These are phyloP conservation scores for Hygrophorus russula DNA, from an alignment of 768 basidiomycete species.

Conservation along the genomic window DNA sequence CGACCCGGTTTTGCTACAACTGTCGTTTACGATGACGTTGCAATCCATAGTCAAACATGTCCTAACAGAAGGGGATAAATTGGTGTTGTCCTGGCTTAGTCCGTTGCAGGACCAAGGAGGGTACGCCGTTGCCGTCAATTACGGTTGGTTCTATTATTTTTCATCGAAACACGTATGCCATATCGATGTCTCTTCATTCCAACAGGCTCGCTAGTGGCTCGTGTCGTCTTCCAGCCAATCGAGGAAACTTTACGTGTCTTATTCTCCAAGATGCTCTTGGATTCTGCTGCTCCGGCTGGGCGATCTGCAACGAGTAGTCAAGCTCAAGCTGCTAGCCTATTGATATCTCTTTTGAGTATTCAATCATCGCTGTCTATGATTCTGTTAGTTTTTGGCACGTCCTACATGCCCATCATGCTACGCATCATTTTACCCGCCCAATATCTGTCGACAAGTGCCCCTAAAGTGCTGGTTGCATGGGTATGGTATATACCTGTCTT, in stretches of 20 bases:
- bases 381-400: constrained; percentile 61
- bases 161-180: neutral
- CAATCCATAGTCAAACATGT: constrained; percentile 92
- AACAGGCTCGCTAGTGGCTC: constrained; percentile 84
- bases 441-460: constrained; percentile 71
- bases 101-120: constrained; percentile 84
- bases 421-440: constrained; percentile 59
- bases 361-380: constrained; percentile 61
- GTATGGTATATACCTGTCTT: constrained; percentile 84
- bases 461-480: constrained; percentile 68
- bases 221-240: constrained; percentile 89
- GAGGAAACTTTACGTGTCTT: constrained; percentile 88
- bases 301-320: constrained; percentile 5
- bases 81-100: constrained; percentile 78
- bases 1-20: constrained; percentile 33
- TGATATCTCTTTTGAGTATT: constrained; percentile 50
- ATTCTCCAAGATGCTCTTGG: constrained; percentile 58
- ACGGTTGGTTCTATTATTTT: constrained; percentile 43
- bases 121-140: constrained; percentile 92
- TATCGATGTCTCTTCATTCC: neutral
- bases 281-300: constrained; percentile 3
- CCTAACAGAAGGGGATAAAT: constrained; percentile 90
- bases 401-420: constrained; percentile 61
- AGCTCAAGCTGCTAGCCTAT: constrained; percentile 34
- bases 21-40: constrained; percentile 75